Base-by-base conservation (phyloP, 371 early-diverging fungal genomes). In the Mortierella sp. region DNA sequence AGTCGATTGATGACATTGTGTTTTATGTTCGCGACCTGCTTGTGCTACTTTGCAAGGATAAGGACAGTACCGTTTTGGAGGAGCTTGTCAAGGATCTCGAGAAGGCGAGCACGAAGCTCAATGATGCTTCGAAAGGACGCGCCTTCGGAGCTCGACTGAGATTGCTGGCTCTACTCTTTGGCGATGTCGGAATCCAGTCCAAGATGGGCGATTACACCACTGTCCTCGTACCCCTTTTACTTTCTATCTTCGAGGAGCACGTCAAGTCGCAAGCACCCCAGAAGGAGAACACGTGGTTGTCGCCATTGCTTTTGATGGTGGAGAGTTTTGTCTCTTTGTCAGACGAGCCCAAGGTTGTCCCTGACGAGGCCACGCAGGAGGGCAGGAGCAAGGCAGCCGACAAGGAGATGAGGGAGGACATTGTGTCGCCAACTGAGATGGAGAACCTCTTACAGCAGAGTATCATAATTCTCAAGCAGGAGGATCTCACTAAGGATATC, bases 21-120 rank as follows among this genome's bases (percentile, higher is more conserved):
- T 93, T 95, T 80, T 91, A 92, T 64, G 87, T 96, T 40, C 94
- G 95, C 48, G 95, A 96, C 55, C 86, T 95, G 31, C 81, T 93
- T 10, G 89, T 89, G 0, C 74, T 92, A 5, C 71, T 93, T 76
- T 82, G 89, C 61, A 88, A 90, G 34, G 88, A 89, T 31, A 86
- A 88, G 24, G 88, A 90, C 24, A 88, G 87, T 43, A 77, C 76
- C 24, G 87, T 93, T 9, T 78, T 95, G 55, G 71, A 91, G 80
- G 78, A 87, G 73, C 73, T 89, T 31, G 88, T 71, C 34, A 73
- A 83, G 72, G 77, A 74, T 64, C 50, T 80, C 31, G 61, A 72
- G 61, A 44, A 43, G 55, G 75, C 70, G 59, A 61, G 81, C 74
- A 74, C 73, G 34, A 48, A 71, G 53, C 46, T 75, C n/a, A 57